These are phyloP conservation scores for Boletus rubescentipes DNA, from an alignment of 768 basidiomycete species.

Conservation along the genomic window DNA sequence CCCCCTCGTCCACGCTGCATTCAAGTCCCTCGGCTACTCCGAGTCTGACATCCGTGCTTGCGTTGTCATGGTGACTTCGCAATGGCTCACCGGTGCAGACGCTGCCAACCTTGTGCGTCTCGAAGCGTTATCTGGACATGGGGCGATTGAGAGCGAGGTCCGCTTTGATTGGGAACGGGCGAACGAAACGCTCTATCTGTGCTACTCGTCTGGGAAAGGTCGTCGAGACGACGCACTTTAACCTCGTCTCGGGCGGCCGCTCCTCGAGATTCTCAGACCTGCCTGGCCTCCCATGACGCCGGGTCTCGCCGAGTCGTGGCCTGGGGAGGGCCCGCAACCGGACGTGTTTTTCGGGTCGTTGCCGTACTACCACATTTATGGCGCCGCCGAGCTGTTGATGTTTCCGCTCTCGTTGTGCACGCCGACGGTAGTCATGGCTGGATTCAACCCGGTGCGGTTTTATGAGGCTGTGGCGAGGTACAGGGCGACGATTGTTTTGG, in stretches of 20 bases:
- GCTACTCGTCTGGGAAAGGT: conserved; percentile 75
- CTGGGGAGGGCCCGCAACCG: background rate
- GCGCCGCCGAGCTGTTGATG: conserved; percentile 60
- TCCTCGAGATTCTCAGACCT: conserved; percentile 49
- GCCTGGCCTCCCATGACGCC: conserved; percentile 42
- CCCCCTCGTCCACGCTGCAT: conserved; percentile 53
- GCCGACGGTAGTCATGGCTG: conserved; percentile 56
- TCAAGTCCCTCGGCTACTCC: conserved; percentile 48
- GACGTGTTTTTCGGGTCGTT: conserved; percentile 64
- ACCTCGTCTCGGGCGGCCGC: conserved; percentile 57
- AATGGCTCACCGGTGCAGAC: conserved; percentile 43
- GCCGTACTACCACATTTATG: conserved; percentile 58
- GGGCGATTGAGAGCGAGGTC: conserved; percentile 52
- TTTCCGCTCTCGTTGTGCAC: conserved; percentile 52
- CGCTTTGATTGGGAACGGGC: conserved; percentile 51
- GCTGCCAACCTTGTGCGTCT: conserved; percentile 38
- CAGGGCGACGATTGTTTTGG: conserved; percentile 52
- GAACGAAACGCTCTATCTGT: conserved; percentile 62
- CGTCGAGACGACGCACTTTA: conserved; percentile 65
- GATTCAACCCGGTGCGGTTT: conserved; percentile 67
- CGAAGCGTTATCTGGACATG: conserved; percentile 50
- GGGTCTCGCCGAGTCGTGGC: conserved; percentile 20
- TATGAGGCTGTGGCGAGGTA: conserved; percentile 66
- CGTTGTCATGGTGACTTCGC: conserved; percentile 54
- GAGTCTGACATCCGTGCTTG: conserved; percentile 48